Evolutionary conservation across 495 filamentous ascomycete species (phyloP).

Genomic region (Extremus antarcticus): DNA sequence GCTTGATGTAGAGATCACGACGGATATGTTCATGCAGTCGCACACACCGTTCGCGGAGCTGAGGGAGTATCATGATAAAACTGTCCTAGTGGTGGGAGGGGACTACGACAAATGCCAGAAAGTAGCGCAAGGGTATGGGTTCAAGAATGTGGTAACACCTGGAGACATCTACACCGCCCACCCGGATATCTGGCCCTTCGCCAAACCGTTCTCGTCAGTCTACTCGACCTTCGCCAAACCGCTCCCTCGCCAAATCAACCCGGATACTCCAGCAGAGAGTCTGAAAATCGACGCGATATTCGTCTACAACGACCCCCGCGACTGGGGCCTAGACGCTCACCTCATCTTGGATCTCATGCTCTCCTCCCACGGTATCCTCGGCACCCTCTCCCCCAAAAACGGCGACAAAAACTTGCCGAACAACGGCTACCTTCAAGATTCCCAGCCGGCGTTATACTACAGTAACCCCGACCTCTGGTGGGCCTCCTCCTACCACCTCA

Average conservation of each 20-base stretch:
- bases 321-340: conserved; percentile 85
- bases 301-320: conserved; percentile 82
- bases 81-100: conserved; percentile 72
- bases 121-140: conserved; percentile 78
- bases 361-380: conserved; percentile 60
- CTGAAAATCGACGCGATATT: conserved; percentile 76
- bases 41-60: conserved; percentile 68
- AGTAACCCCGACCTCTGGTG: conserved; percentile 84
- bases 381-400: conserved; percentile 59
- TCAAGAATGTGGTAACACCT: conserved; percentile 71
- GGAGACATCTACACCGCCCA: conserved; percentile 68
- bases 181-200: conserved; percentile 73
- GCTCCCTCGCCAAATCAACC: conserved; percentile 39
- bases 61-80: conserved; percentile 52
- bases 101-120: conserved; percentile 61
- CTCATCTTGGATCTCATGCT: conserved; percentile 71
- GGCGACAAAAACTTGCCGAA: conserved; percentile 48
- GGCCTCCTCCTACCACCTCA: conserved; percentile 71
- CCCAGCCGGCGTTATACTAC: conserved; percentile 74
- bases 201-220: conserved; percentile 45
- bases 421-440: conserved; percentile 62
- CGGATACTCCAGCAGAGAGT: conserved; percentile 32
- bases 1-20: conserved; percentile 48
- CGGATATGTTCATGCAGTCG: conserved; percentile 64
- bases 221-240: conserved; percentile 54